Percentiles rank a stretch among this genome's conserved stretches.
Evolutionary conservation across 331 rosid species (phyloP).

Genomic region (Pyracantha coccinea): DNA sequence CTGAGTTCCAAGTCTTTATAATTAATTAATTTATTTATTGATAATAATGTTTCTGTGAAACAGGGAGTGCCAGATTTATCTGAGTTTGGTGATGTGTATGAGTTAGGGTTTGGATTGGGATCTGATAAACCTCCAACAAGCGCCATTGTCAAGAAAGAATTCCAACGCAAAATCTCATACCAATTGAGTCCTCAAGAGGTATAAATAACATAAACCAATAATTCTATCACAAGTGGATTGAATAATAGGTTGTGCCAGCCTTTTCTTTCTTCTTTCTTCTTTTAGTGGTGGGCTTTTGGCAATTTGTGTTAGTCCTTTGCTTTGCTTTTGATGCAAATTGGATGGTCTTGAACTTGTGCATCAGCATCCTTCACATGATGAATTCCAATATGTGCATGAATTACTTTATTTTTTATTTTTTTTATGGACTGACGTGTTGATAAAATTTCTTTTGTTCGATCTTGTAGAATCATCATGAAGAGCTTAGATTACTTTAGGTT

Average conservation of each 20-base stretch:
- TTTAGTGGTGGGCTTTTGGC: background rate
- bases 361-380: background rate
- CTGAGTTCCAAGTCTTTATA: no score
- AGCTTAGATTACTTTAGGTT: no score
- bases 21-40: no score
- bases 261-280: background rate
- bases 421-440: no score
- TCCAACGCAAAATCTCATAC: slow-evolving; percentile 51
- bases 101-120: slow-evolving; percentile 65
- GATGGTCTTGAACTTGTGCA: background rate
- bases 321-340: background rate
- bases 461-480: no score
- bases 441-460: no score
- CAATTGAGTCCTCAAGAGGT: slow-evolving; percentile 77
- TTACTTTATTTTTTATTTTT: no score
- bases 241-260: background rate
- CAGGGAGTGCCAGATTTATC: slow-evolving; percentile 78
- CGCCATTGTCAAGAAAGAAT: slow-evolving; percentile 52
- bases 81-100: slow-evolving; percentile 54
- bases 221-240: background rate
- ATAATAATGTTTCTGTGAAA: background rate
- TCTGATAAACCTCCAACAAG: slow-evolving; percentile 67
- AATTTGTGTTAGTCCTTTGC: background rate
- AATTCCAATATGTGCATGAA: background rate
- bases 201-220: background rate